Evolutionary conservation across 805 yeast genomes (phyloP).

Genomic region (Saturnispora quitensis): DNA sequence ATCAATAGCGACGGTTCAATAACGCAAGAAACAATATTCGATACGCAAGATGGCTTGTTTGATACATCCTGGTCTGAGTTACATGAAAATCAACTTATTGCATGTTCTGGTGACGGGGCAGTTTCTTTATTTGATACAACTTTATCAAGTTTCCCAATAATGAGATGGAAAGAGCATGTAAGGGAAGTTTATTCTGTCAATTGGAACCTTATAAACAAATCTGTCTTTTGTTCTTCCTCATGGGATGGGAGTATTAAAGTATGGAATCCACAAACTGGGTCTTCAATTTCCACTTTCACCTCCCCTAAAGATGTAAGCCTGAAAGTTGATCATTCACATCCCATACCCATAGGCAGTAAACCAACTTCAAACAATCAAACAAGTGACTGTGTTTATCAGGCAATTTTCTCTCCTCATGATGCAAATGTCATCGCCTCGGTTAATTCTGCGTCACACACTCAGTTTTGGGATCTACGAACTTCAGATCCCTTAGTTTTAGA

Average conservation of each 20-base stretch:
- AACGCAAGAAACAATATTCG: slow-evolving; percentile 47
- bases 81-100: slow-evolving; percentile 77
- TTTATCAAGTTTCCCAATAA: slow-evolving; percentile 59
- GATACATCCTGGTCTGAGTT: slow-evolving; percentile 85
- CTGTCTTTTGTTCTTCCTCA: slow-evolving; percentile 63
- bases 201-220: slow-evolving; percentile 35
- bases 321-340: slow-evolving; percentile 13
- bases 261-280: slow-evolving; percentile 58
- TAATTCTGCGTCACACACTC: slow-evolving; percentile 64
- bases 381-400: slow-evolving; percentile 65
- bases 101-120: slow-evolving; percentile 87
- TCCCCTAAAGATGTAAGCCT: slow-evolving; percentile 23
- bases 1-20: slow-evolving; percentile 62
- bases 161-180: slow-evolving; percentile 67
- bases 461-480: slow-evolving; percentile 74
- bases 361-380: slow-evolving; percentile 27
- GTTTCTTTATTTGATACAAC: slow-evolving; percentile 72
- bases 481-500: slow-evolving; percentile 53
- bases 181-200: slow-evolving; percentile 30
- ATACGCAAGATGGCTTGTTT: slow-evolving; percentile 89
- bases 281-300: slow-evolving; percentile 49
- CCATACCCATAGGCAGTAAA: slow-evolving; percentile 11
- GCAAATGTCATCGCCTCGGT: slow-evolving; percentile 61
- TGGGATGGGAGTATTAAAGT: slow-evolving; percentile 90
- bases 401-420: slow-evolving; percentile 77